Base-by-base conservation (phyloP, 768 basidiomycete genomes). In the Trametes meyenii region DNA sequence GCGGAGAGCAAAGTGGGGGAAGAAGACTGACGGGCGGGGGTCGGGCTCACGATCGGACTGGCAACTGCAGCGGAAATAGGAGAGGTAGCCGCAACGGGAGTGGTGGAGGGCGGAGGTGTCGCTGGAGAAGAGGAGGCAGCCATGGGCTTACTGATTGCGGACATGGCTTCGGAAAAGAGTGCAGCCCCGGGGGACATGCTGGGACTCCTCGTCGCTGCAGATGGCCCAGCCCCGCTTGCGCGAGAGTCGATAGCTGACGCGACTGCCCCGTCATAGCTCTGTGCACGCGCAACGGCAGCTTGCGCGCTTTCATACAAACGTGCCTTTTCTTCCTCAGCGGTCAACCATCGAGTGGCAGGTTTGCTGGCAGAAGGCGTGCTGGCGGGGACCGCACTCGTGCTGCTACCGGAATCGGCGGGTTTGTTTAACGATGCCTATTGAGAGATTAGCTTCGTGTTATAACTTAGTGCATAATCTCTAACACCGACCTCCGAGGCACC, bases 311-410 rank as follows among this genome's bases (percentile, higher is more conserved):
- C 78, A 72, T 82, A 92, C n/a, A 91, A 70, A n/a, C 81, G 78
- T 1, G 81, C 73, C 67, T 94, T 93, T 70, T 94, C 92, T 57
- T 86, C 83, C 72, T 92, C 91, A 0, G 92, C 89, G 1, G 86
- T 81, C 7, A 77, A 77, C 89, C 88, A 92, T 40, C 72, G 71
- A 33, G 55, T 57, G 19, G 61, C 64, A 67, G 49, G 40, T 65
- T 64, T 57, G 72, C 54, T 49, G 70, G 56, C 14, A 1, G 54
- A 13, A n/a, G 53, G 38, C 6, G 55, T 33, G 5, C 24, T 38
- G 17, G 29, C 44, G 8, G 52, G 42, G 2, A 38, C 35, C 26
- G 33, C 23, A 29, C 46, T 58, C 10, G 48, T 45, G 43, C 23
- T 48, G 6, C 48, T 24, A n/a, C 48, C 49, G 1, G 56, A 49